phyloP scores from a whole-genome alignment of 495 filamentous ascomycete species.

The Podospora anserina region DNA sequence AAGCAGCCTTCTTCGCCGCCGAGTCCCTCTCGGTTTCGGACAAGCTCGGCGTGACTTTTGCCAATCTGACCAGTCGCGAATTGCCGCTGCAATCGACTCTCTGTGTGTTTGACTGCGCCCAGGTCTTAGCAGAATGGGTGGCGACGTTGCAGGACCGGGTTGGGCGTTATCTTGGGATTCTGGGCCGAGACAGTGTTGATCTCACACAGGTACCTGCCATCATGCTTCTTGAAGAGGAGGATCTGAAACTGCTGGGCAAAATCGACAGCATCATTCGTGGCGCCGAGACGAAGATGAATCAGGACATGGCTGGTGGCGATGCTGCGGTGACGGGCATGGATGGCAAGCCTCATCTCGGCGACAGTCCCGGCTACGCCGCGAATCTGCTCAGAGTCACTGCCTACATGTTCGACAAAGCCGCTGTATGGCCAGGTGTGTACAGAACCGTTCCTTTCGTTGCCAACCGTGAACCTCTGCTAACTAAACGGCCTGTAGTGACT shows the following conservation, averaged over 20 bases:
- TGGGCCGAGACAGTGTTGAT: slow-evolving; percentile 80
- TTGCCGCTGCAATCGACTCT: slow-evolving; percentile 90
- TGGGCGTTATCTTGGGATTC: slow-evolving; percentile 78
- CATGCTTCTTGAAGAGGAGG: slow-evolving; percentile 89
- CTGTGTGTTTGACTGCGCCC: slow-evolving; percentile 94
- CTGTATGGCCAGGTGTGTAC: slow-evolving; percentile 81
- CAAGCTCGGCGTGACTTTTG: slow-evolving; percentile 81
- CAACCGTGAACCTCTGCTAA: slow-evolving; percentile 14
- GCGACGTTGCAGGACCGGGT: slow-evolving; percentile 93
- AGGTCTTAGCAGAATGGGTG: slow-evolving; percentile 95
- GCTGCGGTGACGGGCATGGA: slow-evolving; percentile 50
- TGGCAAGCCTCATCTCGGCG: slow-evolving; percentile 55
- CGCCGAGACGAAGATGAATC: slow-evolving; percentile 76
- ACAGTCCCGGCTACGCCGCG: slow-evolving; percentile 71
- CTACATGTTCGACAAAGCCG: slow-evolving; percentile 82
- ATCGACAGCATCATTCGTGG: slow-evolving; percentile 76
- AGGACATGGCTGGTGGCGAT: slow-evolving; percentile 37
- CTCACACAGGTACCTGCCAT: slow-evolving; percentile 72
- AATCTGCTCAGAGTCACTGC: slow-evolving; percentile 86
- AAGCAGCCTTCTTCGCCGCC: slow-evolving; percentile 91
- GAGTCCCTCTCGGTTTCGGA: slow-evolving; percentile 90
- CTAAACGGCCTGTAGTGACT: slow-evolving; percentile 55
- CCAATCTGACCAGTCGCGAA: slow-evolving; percentile 80
- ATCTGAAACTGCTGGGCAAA: slow-evolving; percentile 81
- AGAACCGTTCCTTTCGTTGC: not conserved